Base-by-base conservation (phyloP, 176 grass and related monocot genomes). In the Triticum dicoccoides region DNA sequence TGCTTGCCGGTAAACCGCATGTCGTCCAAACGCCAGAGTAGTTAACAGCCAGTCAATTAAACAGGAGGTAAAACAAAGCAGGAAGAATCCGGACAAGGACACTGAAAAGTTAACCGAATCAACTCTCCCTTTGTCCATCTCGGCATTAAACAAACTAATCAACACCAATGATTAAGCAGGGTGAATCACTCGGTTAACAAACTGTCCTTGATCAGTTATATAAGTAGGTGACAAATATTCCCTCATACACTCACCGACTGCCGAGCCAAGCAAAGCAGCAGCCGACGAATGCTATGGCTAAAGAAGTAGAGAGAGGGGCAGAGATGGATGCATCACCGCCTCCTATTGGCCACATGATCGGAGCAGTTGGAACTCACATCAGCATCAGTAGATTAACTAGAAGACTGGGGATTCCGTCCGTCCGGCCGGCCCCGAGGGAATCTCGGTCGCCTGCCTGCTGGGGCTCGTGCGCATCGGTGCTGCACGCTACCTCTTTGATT, bases 261-360 rank as follows among this genome's bases (percentile, higher is more conserved):
- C 25, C 44, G 8, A 32, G 4, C 45, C 41, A 76, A 76, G 17
- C 24, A 30, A 17, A 9, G 13, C 73, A 76, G 13, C 42, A 75
- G 72, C 72, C 72, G 42, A 44, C 42, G 35, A 72, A 38, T 42
- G 20, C 9, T 2, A 4, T 39, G 10, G 20, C 35, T 18, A 74
- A 45, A 74, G 11, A 73, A 73, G 38, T 13, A 44, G 23, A 72
- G 37, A 13, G 68, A 71, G 69, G 2, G 10, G 37, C 69, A 72
- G 69, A 73, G 39, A 8, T 44, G 70, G 71, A 15, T 74, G 6
- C 39, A 51, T 49, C 72, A 51, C 23, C 41, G 23, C 42, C 72
- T 75, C 45, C 73, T 20, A 76, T 52, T 76, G 73, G 73, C 73
- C 73, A 76, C 73, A 54, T 51, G 73, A 52, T 51, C 23, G 24